Evolutionary conservation across 2,329 filamentous ascomycete species (phyloP), one percentile per base, ranked within the genome.

Genomic region (Tolypocladium paradoxum): DNA sequence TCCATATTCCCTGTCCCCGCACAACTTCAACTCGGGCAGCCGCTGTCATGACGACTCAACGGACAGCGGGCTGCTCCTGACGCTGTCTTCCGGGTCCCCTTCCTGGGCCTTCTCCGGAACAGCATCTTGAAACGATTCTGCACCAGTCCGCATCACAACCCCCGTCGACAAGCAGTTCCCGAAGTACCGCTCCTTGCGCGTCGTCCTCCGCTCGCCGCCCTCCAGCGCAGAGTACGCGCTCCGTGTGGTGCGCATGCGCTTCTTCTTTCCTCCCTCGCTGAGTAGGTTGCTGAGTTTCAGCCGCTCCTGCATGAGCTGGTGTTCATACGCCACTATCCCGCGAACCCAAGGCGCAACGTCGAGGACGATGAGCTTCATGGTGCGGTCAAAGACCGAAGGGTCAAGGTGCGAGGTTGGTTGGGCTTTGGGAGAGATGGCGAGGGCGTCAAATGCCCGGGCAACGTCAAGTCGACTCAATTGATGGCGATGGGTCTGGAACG

Each of bases 341-440:
- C 95, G 87, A n/a, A 97, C 81, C 66, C 89, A 97, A 0, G 95
- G 93, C 0, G 90, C 91, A 2, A 97, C 75, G 57, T 99, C 93
- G 14, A 85, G 72, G 0, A 81, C 77, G 34, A 96, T 81, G 22
- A 84, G 73, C 0, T 69, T 66, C 61, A 87, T 72, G 0, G 83
- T 82, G 45, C 87, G 82, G 61, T 96, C 90, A 58, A 96, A 90
- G 0, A 86, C 82, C 0, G 88, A 91, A 0, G 86, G 76, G 35
- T 83, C 80, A 1, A 90, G 74, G 45, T 73, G 73, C 8, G 63
- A 58, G 18, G 61, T 61, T 20, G 58, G 48, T 52, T 63, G 56
- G 2, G 66, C 61, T 56, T 76, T 78, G 33, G 78, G 76, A 0
- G 75, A 70, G 2, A 71, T 66, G 1, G 82, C 79, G 53, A 85